Evolutionary conservation across 768 basidiomycete species (phyloP), one percentile per base, ranked within the genome.

Genomic region (Lactifluus volemus): DNA sequence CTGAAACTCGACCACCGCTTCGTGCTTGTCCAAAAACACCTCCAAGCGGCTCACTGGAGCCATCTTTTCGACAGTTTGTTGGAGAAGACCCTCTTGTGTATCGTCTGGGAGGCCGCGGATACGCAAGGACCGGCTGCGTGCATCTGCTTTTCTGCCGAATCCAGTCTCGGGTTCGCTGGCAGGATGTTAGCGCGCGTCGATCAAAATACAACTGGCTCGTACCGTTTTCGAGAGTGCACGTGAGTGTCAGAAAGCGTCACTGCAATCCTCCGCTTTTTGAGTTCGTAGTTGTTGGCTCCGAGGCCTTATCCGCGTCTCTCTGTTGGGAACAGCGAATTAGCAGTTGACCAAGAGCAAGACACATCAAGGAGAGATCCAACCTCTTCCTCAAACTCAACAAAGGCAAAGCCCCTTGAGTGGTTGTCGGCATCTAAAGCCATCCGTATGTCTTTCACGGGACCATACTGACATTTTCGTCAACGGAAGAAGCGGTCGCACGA

Each of bases 71-170:
- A 99, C 74, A 0, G 77, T 75, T 76, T 98, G 97, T 67, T 99
- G 96, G 29, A 99, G 73, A 1, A 98, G 75, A 2, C 90, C 96
- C 69, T 98, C 97, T 69, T 97, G 91, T 5, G 91, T 85, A 10
- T 76, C 82, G 3, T 81, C 68, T 0, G 92, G 91, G 21, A 99
- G 78, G 53, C 85, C 85, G 21, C 78, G 81, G 54, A 98, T 75
- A 9, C 88, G 84, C 8, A 98, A 78, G 19, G 89, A 89, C 17
- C 92, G 84, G 63, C 76, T 84, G 50, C 81, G 81, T 6, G 76
- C 72, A 57, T 88, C 90, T 12, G 78, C 80, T 45, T 74, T 71
- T 64, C 76, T 75, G 48, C 80, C 81, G 42, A 83, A 73, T 1
- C 86, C 86, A 63, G 78, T 82, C 29, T 83, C 84, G n/a, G 80